Conservation (phyloP, 176 grass and related monocot genomes). For the Musa acuminata region DNA sequence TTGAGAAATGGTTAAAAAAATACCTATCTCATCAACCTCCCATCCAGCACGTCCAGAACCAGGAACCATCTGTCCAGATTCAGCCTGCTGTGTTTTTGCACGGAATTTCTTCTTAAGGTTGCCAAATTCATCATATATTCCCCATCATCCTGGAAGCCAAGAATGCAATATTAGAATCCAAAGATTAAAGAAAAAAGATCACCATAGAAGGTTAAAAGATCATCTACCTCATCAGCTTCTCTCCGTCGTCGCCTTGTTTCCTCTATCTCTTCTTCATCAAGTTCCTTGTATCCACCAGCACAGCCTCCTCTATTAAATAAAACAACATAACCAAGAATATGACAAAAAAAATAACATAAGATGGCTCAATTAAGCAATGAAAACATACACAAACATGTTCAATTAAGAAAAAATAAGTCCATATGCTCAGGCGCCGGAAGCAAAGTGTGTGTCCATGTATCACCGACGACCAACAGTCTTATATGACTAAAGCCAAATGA, state of each 20-base stretch:
- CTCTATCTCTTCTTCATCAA: constrained; percentile 96
- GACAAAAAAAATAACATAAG: background rate
- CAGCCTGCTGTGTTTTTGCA: constrained; percentile 58
- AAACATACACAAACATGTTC: background rate
- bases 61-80: constrained; percentile 32
- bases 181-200: constrained; percentile 4
- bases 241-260: constrained; percentile 76
- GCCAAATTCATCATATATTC: constrained; percentile 99
- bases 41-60: constrained; percentile 68
- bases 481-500: no score
- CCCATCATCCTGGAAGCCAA: constrained; percentile 66
- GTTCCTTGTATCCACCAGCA: constrained; percentile 90
- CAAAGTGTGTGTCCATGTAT: no score
- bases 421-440: background rate
- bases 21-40: constrained; percentile 67
- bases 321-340: background rate
- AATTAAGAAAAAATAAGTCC: background rate
- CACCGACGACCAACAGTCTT: no score
- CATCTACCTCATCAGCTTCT: constrained; percentile 82
- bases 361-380: background rate
- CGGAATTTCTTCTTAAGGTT: constrained; percentile 99
- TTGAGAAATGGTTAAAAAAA: background rate
- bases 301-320: constrained; percentile 59
- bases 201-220: background rate
- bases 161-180: constrained; percentile 10